Conservation (phyloP, 257 asterid species). For the Salvia rosmarinus region DNA sequence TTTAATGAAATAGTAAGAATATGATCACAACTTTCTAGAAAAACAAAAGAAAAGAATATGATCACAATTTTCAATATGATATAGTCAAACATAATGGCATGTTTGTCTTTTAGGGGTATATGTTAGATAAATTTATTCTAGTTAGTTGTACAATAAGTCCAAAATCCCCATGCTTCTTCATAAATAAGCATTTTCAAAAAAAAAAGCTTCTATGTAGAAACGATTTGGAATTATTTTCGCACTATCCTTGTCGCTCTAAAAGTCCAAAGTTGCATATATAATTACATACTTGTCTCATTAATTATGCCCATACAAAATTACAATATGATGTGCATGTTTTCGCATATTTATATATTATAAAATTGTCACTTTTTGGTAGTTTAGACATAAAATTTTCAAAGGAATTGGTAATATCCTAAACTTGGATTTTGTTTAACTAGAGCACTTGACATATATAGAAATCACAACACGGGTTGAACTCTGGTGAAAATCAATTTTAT, state of each 20-base stretch:
- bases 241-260: constrained; percentile 19
- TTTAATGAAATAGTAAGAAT: not conserved
- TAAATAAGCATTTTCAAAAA: constrained; percentile 14
- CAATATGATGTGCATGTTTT: not conserved
- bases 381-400: not conserved
- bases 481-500: too few species aligned
- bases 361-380: constrained; percentile 1
- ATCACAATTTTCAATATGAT: not conserved
- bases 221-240: constrained; percentile 16
- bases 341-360: constrained; percentile 3
- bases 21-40: not conserved
- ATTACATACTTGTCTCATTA: constrained; percentile 5
- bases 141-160: constrained; percentile 8
- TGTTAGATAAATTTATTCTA: not conserved
- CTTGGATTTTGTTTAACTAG: not conserved
- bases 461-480: too few species aligned
- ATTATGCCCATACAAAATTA: constrained; percentile 14
- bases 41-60: not conserved
- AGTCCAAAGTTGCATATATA: constrained; percentile 17
- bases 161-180: constrained; percentile 26
- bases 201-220: constrained; percentile 1
- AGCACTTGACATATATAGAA: not conserved
- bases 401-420: not conserved
- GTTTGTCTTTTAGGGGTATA: constrained; percentile 23
- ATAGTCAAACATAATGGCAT: constrained; percentile 34